Conservation (phyloP, 768 basidiomycete species). For the Melanogaster broomeanus region DNA sequence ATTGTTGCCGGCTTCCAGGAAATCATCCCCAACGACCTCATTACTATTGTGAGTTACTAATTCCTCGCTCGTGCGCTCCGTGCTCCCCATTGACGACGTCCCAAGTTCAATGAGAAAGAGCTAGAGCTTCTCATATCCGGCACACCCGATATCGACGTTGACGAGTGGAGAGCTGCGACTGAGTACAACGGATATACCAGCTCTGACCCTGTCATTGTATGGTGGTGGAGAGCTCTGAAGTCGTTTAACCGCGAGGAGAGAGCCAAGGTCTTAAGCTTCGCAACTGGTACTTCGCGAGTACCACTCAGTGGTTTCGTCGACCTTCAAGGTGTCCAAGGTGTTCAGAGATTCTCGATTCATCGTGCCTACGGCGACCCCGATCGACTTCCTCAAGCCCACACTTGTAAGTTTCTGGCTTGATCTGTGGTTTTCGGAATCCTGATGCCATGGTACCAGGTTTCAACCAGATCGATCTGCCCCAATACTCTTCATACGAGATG, state of each 20-base stretch:
- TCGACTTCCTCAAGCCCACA: constrained; percentile 87
- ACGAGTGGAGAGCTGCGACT: constrained; percentile 93
- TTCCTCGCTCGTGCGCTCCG: constrained; percentile 3
- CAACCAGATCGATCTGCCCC: constrained; percentile 93
- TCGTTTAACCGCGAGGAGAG: constrained; percentile 97
- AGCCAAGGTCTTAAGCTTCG: constrained; percentile 96
- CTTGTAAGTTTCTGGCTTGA: constrained; percentile 54
- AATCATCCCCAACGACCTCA: constrained; percentile 94
- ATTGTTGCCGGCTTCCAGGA: constrained; percentile 93
- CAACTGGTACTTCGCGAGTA: constrained; percentile 89
- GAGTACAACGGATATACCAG: constrained; percentile 88
- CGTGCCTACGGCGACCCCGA: constrained; percentile 87
- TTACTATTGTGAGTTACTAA: constrained; percentile 73
- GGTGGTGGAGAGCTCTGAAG: constrained; percentile 99
- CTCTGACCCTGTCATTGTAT: constrained; percentile 93
- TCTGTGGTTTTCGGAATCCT: constrained; percentile 6
- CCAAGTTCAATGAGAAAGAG: constrained; percentile 91
- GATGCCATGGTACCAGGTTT: constrained; percentile 56
- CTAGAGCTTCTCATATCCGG: constrained; percentile 94
- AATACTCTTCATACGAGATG: constrained; percentile 96
- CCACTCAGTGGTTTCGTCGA: constrained; percentile 94
- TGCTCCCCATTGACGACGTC: constrained; percentile 7
- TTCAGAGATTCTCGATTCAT: constrained; percentile 95
- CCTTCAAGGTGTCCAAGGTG: constrained; percentile 92
- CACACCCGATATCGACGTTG: constrained; percentile 97